phyloP scores from a whole-genome alignment of 2,329 filamentous ascomycete species.

The Alternaria consortialis region DNA sequence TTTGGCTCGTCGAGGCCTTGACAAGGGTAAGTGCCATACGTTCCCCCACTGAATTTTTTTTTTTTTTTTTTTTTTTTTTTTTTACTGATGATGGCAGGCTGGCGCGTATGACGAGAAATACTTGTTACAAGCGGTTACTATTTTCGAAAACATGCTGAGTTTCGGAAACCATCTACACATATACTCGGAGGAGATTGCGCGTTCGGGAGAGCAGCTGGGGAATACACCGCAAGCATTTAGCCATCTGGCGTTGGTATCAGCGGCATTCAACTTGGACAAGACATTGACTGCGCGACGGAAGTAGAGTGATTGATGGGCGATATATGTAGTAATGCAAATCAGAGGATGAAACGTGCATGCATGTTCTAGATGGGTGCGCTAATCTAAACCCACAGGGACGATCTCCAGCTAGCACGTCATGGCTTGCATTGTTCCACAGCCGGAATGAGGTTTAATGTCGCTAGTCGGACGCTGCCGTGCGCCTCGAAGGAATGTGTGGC shows the following conservation, averaged over 20 bases:
- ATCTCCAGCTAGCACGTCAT: conserved; percentile 21
- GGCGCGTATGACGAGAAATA: conserved; percentile 70
- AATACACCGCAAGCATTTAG: conserved; percentile 84
- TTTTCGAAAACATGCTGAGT: conserved; percentile 80
- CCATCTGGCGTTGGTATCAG: conserved; percentile 77
- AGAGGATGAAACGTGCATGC: conserved; percentile 2
- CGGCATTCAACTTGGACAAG: conserved; percentile 77
- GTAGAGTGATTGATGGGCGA: not conserved
- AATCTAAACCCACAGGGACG: conserved; percentile 11
- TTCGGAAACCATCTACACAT: conserved; percentile 81
- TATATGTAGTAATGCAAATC: not conserved
- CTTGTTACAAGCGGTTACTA: conserved; percentile 66
- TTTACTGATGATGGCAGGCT: conserved; percentile 30
- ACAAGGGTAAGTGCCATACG: conserved; percentile 66
- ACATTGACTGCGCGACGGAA: conserved; percentile 27
- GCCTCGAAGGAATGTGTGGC: conserved; percentile 20
- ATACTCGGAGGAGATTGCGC: conserved; percentile 81
- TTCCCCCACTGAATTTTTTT: not conserved
- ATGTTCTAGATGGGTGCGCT: conserved; percentile 16
- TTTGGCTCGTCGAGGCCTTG: conserved; percentile 82
- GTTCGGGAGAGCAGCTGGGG: conserved; percentile 78
- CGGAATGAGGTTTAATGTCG: conserved; percentile 15
- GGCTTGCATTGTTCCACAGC: conserved; percentile 13
- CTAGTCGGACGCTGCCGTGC: conserved; percentile 12
- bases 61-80: conserved; percentile 21